These are phyloP conservation scores for Cladorrhinum sp. DNA, from an alignment of 2,329 filamentous ascomycete genomes.

Conservation along the genomic window DNA sequence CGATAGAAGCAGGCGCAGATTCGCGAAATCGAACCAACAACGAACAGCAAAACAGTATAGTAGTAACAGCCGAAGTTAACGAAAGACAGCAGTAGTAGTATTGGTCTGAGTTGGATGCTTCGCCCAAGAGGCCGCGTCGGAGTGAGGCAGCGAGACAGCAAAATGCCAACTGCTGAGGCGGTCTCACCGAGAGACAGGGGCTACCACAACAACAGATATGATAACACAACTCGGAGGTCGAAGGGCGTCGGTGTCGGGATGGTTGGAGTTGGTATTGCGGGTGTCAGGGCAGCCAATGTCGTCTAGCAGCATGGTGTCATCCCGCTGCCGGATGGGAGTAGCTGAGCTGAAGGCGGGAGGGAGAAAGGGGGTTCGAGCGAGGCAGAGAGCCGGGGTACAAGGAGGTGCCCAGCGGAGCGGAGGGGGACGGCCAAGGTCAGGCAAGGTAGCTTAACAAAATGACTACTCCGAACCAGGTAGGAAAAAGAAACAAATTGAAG, in stretches of 20 bases:
- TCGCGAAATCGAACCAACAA: not conserved
- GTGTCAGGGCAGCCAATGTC: slow-evolving; percentile 14
- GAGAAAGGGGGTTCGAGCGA: not conserved
- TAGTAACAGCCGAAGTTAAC: not conserved
- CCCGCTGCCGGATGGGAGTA: slow-evolving; percentile 5
- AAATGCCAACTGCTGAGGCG: not conserved
- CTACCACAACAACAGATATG: slow-evolving; percentile 1
- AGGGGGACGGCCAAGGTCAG: not conserved
- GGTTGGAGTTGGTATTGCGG: slow-evolving; percentile 7
- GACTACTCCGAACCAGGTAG: not conserved
- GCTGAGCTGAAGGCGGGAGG: not conserved
- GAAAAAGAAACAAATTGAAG: slow-evolving; percentile 3
- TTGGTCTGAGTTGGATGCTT: not conserved
- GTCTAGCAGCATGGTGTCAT: slow-evolving; percentile 31
- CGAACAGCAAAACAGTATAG: not conserved
- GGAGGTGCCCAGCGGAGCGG: not conserved
- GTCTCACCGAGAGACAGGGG: slow-evolving; percentile 10
- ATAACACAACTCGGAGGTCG: slow-evolving; percentile 11
- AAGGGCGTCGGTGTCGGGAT: slow-evolving; percentile 13
- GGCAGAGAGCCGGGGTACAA: not conserved
- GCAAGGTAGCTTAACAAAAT: not conserved
- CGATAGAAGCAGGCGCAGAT: slow-evolving; percentile 1
- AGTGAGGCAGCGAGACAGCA: slow-evolving; percentile 1
- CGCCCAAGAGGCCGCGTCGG: not conserved
- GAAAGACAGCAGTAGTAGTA: not conserved